Conservation (phyloP, 2,329 filamentous ascomycete species). For the Aphanoascus verrucosus region DNA sequence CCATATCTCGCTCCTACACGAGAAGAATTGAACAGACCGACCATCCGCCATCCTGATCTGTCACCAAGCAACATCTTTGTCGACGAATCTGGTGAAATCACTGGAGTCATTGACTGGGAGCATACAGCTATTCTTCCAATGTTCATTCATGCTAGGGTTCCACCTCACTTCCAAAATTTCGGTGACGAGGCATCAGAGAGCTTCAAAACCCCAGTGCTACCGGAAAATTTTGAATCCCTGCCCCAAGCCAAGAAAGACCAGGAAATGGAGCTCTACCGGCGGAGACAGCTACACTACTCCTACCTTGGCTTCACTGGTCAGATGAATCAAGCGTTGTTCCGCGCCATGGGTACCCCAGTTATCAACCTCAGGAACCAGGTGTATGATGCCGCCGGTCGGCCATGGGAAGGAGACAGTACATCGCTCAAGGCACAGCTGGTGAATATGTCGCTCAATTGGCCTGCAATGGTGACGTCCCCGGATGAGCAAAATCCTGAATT, state of each 20-base stretch:
- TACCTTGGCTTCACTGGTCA: constrained; percentile 18
- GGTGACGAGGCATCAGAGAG: constrained; percentile 18
- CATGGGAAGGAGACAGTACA: constrained; percentile 22
- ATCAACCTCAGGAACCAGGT: constrained; percentile 16
- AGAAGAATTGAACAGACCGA: constrained; percentile 14
- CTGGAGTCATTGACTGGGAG: constrained; percentile 36
- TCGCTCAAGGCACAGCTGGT: constrained; percentile 21
- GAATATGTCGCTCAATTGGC: constrained; percentile 16
- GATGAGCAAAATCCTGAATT: constrained; percentile 4
- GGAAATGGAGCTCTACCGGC: constrained; percentile 14
- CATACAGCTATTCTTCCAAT: constrained; percentile 29
- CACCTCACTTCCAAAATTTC: constrained; percentile 33
- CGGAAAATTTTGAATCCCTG: constrained; percentile 16
- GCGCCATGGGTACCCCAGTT: constrained; percentile 15
- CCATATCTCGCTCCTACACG: constrained; percentile 11
- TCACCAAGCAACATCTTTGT: constrained; percentile 25
- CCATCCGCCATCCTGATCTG: constrained; percentile 22
- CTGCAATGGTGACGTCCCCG: not conserved
- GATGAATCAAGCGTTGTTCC: constrained; percentile 17
- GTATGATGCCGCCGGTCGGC: constrained; percentile 15
- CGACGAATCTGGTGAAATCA: constrained; percentile 24
- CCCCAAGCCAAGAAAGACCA: constrained; percentile 1
- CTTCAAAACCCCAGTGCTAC: constrained; percentile 14
- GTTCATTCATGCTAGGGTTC: constrained; percentile 31
- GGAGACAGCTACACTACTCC: constrained; percentile 18